These are phyloP conservation scores for Nissolia schottii DNA, from an alignment of 306 rosid genomes.

Conservation along the genomic window DNA sequence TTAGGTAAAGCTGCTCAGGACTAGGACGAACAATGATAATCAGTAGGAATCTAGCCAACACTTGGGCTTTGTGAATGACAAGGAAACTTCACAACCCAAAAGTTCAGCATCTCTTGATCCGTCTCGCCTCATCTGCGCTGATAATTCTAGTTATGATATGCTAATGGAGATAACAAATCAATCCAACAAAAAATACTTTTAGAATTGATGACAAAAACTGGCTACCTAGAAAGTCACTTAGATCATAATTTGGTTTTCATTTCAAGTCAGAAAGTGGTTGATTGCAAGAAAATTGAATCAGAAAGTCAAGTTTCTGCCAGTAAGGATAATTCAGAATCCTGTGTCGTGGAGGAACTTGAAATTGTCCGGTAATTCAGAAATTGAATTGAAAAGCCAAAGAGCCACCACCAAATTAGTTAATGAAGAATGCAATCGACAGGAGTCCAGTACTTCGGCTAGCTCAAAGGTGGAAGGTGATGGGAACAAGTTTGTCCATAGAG, in stretches of 20 bases:
- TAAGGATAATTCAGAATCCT: conserved; percentile 14
- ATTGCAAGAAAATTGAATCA: conserved; percentile 28
- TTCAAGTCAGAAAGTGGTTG: conserved; percentile 24
- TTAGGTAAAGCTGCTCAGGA: no score
- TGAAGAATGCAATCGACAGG: conserved; percentile 20
- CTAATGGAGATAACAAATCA: conserved; percentile 25
- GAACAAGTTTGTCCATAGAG: conserved; percentile 17
- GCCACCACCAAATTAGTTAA: conserved; percentile 20
- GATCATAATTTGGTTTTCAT: conserved; percentile 9
- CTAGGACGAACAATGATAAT: no score
- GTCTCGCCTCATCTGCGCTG: conserved; percentile 21
- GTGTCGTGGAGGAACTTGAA: conserved; percentile 24
- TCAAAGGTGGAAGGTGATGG: conserved; percentile 22
- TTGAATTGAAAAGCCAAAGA: conserved; percentile 18
- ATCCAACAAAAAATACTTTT: conserved; percentile 20
- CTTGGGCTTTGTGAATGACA: conserved; percentile 29
- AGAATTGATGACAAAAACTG: conserved; percentile 31
- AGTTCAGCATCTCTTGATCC: conserved; percentile 41
- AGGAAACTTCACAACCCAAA: conserved; percentile 22
- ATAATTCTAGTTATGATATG: conserved; percentile 21
- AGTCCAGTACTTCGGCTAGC: conserved; percentile 19
- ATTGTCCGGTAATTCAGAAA: conserved; percentile 13
- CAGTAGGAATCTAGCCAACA: no score
- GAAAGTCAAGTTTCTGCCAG: conserved; percentile 30
- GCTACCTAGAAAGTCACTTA: conserved; percentile 20